These are phyloP conservation scores for Thozetella sp. DNA, from an alignment of 495 filamentous ascomycete genomes.

Conservation along the genomic window DNA sequence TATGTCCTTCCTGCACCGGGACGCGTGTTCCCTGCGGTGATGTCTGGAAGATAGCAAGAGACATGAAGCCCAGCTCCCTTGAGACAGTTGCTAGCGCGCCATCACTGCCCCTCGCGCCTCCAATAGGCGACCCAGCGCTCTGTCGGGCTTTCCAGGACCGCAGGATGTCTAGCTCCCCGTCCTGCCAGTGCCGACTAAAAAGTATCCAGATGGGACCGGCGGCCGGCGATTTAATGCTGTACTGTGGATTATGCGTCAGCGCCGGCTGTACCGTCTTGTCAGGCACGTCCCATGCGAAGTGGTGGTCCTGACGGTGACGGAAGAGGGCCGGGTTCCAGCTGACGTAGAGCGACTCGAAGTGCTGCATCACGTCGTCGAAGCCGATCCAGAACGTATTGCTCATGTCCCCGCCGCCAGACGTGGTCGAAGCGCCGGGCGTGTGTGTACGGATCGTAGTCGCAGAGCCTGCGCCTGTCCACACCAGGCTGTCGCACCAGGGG, in stretches of 20 bases:
- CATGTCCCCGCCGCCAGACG: constrained; percentile 10
- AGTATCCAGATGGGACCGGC: constrained; percentile 79
- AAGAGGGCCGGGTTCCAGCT: constrained; percentile 97
- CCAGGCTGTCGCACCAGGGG: constrained; percentile 84
- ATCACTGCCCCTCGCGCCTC: constrained; percentile 1
- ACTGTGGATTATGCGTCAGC: constrained; percentile 84
- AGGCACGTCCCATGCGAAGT: constrained; percentile 84
- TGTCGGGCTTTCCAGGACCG: constrained; percentile 24
- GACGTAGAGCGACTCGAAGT: constrained; percentile 93
- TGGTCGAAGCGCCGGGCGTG: constrained; percentile 14
- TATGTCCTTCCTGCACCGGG: constrained; percentile 65
- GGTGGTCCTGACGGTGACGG: constrained; percentile 76
- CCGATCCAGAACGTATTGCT: constrained; percentile 93
- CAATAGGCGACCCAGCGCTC: constrained; percentile 2
- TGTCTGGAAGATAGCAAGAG: constrained; percentile 76
- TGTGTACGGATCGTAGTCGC: constrained; percentile 22
- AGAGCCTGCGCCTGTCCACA: constrained; percentile 53
- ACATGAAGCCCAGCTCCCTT: constrained; percentile 72
- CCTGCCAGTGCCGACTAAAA: constrained; percentile 78
- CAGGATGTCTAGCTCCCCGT: constrained; percentile 42
- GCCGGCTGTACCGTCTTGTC: constrained; percentile 58
- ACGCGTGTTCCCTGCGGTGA: constrained; percentile 65
- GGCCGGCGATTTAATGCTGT: constrained; percentile 58
- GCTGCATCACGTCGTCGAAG: constrained; percentile 78
- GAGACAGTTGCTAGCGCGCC: constrained; percentile 37